Evolutionary conservation across 192 early-diverging fungal genomes (phyloP).

Genomic region (Kappamyces sp.): DNA sequence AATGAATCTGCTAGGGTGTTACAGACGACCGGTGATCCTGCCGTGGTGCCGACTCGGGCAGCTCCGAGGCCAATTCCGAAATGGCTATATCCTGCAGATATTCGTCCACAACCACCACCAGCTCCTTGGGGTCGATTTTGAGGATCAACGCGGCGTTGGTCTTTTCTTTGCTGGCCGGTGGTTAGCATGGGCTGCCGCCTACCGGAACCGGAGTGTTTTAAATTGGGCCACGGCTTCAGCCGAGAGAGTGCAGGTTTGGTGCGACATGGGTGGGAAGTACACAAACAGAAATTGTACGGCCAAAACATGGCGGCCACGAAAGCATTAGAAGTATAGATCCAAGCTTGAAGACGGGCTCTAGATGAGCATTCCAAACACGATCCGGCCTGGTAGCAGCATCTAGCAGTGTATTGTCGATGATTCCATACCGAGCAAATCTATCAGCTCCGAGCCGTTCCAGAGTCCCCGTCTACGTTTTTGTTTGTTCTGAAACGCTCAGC

Average conservation of each 20-base stretch:
- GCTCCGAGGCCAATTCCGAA: constrained; percentile 26
- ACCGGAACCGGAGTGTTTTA: constrained; percentile 14
- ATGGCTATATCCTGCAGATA: constrained; percentile 18
- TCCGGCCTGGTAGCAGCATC: too few species aligned
- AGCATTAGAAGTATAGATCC: too few species aligned
- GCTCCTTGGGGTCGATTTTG: constrained; percentile 25
- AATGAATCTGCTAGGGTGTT: constrained; percentile 19
- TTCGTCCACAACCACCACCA: constrained; percentile 26
- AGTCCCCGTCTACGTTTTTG: too few species aligned
- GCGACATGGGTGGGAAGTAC: not conserved
- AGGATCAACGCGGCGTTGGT: constrained; percentile 27
- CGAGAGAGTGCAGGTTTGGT: constrained; percentile 13
- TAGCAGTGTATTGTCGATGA: too few species aligned
- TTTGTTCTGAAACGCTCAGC: too few species aligned
- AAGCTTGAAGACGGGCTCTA: too few species aligned
- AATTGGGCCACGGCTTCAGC: constrained; percentile 8
- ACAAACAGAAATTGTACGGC: not conserved
- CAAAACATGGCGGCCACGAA: too few species aligned
- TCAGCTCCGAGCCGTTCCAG: too few species aligned
- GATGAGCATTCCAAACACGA: too few species aligned
- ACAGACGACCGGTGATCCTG: too few species aligned
- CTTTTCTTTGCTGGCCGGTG: constrained; percentile 23
- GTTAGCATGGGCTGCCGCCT: not conserved
- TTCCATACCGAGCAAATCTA: too few species aligned
- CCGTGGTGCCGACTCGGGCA: constrained; percentile 37